Evolutionary conservation across 192 early-diverging fungal genomes (phyloP), one percentile per base, ranked within the genome.

Genomic region (Chytriomyces sp.): DNA sequence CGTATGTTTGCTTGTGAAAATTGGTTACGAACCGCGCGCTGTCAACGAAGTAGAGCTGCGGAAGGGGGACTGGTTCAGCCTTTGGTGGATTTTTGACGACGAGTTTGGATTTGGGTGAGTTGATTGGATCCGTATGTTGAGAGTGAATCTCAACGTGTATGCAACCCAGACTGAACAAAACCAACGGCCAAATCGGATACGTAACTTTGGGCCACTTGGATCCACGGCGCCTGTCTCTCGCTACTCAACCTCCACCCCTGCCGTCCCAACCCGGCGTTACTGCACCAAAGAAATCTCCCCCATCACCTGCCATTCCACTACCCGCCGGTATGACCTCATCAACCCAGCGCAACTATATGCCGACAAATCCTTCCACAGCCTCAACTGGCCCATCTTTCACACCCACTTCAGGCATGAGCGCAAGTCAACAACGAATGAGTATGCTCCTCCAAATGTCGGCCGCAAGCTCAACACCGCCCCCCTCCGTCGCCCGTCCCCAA

Each of bases 71-170:
- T 17, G 37, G 36, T 37, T 74, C 30, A 25, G 14, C 28, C 54
- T 74, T 5, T 62, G 57, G 73, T 64, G 39, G n/a, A 37, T 17
- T 12, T 74, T 74, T 58, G 73, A 74, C 54, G 73, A 74, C 39
- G 64, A 38, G 17, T 74, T 67, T 37, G 73, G 73, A 39, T 74
- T 30, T 39, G 73, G 73, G 65, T 68, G 36, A 68, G 65, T 56
- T 28, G 28, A 22, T 38, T 38, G 31, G 8, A 62, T 39, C 38
- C 22, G 12, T 26, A 37, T 37, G 14, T 62, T 62, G 14, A 39
- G 28, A 31, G 28, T 4, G 17, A n/a, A 25, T n/a, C 33, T 34
- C 38, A 32, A n/a, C 34, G 12, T n/a, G 17, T n/a, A 37, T 32
- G 22, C 33, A 34, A 32, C 59, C 1, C 25, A 68, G 65, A 36